These are phyloP conservation scores for Sarocladium kiliense DNA, from an alignment of 2,329 filamentous ascomycete species.

Conservation along the genomic window DNA sequence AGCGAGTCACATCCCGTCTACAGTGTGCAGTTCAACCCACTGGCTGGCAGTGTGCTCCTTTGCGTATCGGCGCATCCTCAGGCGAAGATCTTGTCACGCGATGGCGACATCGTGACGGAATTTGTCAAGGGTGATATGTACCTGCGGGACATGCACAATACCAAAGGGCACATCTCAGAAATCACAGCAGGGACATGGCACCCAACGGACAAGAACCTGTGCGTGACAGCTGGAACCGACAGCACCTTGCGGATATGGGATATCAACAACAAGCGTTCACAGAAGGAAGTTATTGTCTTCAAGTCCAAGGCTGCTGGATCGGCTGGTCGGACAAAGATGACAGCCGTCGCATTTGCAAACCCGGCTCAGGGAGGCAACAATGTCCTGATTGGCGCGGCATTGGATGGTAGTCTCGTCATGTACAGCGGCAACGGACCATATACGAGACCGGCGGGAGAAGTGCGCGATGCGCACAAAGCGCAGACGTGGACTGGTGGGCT, in stretches of 20 bases:
- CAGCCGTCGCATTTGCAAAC: constrained; percentile 80
- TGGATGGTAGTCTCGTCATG: constrained; percentile 89
- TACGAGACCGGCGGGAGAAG: constrained; percentile 73
- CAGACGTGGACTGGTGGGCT: constrained; percentile 90
- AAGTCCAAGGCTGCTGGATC: constrained; percentile 87
- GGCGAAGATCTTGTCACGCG: constrained; percentile 81
- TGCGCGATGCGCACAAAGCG: constrained; percentile 74
- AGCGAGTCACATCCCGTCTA: constrained; percentile 86
- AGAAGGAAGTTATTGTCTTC: constrained; percentile 92
- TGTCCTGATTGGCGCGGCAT: constrained; percentile 72
- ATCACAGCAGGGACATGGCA: constrained; percentile 88
- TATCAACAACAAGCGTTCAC: constrained; percentile 80
- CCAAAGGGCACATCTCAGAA: constrained; percentile 92
- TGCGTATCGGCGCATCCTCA: constrained; percentile 87
- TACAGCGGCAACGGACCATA: constrained; percentile 88
- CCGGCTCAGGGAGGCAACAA: constrained; percentile 72
- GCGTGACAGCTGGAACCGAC: constrained; percentile 88
- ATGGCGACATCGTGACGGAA: constrained; percentile 79
- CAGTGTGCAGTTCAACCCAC: constrained; percentile 79
- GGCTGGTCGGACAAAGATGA: constrained; percentile 90
- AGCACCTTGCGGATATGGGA: constrained; percentile 97
- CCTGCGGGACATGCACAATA: constrained; percentile 92
- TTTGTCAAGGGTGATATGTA: constrained; percentile 99
- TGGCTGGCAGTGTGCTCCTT: constrained; percentile 73
- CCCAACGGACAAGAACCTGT: constrained; percentile 76